Evolutionary conservation across 768 basidiomycete genomes (phyloP), one percentile per base, ranked within the genome.

Genomic region (Cytidiella melzeri): DNA sequence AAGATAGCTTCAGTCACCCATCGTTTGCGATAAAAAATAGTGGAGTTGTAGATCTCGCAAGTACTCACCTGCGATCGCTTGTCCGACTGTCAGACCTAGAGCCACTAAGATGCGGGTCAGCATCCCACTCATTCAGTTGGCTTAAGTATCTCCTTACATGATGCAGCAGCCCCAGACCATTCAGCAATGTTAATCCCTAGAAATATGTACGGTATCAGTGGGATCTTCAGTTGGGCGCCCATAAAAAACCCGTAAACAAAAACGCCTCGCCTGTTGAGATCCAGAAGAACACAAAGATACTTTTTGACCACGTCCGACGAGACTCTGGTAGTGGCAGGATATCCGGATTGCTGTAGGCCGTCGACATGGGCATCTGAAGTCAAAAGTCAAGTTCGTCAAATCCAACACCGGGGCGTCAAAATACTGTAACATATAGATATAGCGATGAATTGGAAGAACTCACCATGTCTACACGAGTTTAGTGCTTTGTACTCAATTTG

Each of bases 161-260:
- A 47, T 5, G 63, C 59, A n/a, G 62, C 58, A 12, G 63, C 65
- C 2, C 55, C 65, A 20, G 63, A 66, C 65, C 65, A 66, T 45
- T 66, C 65, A 2, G 62, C 65, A 41, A 64, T 64, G 46, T 66
- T 66, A 45, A 64, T 61, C 21, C 59, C 65, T 66, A 43, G 10
- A 48, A 27, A 28, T 36, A 13, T 10, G 27, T n/a, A 38, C 20
- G 20, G 38, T 36, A 5, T 9, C 7, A 4, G 37, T 36, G 12
- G 20, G 13, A 37, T 6, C 11, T 6, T 18, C 21, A 11, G 27
- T n/a, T 28, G 15, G 9, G 24, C 3, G 48, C n/a, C n/a, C n/a
- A n/a, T n/a, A n/a, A n/a, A n/a, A n/a, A n/a, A n/a, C n/a, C n/a
- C n/a, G 27, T 43, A 47, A 37, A 9, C 15, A 26, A 23, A 38